Percentiles rank a stretch among this genome's conserved stretches.
Evolutionary conservation across 1,139 yeast genomes (phyloP).

Genomic region (Candida pseudoviswanathii): DNA sequence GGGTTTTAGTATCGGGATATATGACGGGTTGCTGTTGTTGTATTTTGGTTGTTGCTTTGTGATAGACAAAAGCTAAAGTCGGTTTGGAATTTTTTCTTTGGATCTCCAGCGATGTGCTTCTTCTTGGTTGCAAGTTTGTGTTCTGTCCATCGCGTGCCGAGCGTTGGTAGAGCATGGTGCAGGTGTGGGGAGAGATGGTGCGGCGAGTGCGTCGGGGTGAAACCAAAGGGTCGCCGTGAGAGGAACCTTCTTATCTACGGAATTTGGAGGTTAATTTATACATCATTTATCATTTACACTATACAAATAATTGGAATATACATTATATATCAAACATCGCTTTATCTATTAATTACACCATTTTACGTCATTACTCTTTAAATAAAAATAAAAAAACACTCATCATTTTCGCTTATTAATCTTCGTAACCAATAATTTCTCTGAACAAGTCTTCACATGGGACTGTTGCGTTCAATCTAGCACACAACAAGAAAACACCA

Average conservation of each 20-base stretch:
- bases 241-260: background rate
- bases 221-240: background rate
- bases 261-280: no score
- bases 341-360: conserved; percentile 2
- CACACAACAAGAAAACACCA: conserved; percentile 90
- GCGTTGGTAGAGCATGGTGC: background rate
- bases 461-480: conserved; percentile 79
- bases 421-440: conserved; percentile 63
- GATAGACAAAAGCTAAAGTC: background rate
- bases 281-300: background rate
- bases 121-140: background rate
- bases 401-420: conserved; percentile 1
- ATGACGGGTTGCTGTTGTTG: background rate
- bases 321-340: background rate
- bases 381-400: background rate
- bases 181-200: background rate
- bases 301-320: background rate
- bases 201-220: background rate
- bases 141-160: background rate
- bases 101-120: no score
- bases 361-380: conserved; percentile 3
- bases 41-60: background rate
- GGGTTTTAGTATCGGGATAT: background rate
- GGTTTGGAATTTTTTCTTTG: no score
- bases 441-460: conserved; percentile 79